These are phyloP conservation scores for Chrysoporthe puriensis DNA, from an alignment of 2,329 filamentous ascomycete species.

Conservation along the genomic window DNA sequence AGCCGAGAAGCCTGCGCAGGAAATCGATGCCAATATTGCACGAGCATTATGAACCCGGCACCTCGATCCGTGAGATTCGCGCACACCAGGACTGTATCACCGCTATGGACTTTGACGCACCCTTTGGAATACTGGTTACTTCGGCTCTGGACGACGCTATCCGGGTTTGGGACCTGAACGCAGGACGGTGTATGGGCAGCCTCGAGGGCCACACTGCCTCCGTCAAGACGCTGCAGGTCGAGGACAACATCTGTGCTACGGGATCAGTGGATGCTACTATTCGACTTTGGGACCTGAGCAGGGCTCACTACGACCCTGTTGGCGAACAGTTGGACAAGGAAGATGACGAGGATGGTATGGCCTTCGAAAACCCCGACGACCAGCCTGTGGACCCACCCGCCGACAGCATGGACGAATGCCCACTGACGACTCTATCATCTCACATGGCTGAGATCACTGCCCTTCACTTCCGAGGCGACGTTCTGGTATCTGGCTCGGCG, in stretches of 20 bases:
- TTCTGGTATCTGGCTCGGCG: conserved; percentile 90
- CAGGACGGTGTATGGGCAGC: conserved; percentile 86
- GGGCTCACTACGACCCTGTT: conserved; percentile 79
- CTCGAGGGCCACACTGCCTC: conserved; percentile 95
- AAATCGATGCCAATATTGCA: conserved; percentile 94
- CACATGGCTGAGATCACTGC: conserved; percentile 96
- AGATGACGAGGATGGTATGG: conserved; percentile 68
- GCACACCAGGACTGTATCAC: conserved; percentile 89
- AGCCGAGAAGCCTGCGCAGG: conserved; percentile 63
- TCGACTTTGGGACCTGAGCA: conserved; percentile 90
- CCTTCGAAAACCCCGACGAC: conserved; percentile 73
- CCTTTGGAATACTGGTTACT: conserved; percentile 93
- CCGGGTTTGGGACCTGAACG: conserved; percentile 94
- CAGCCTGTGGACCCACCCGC: conserved; percentile 70
- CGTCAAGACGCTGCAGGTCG: conserved; percentile 87
- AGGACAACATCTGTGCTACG: conserved; percentile 93
- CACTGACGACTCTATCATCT: conserved; percentile 83
- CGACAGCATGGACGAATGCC: conserved; percentile 86
- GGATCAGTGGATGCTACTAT: conserved; percentile 95
- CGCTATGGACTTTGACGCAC: conserved; percentile 93
- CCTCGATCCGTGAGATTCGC: conserved; percentile 83
- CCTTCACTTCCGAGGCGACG: conserved; percentile 85
- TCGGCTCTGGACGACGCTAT: conserved; percentile 92
- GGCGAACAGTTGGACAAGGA: conserved; percentile 63
- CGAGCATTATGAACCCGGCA: conserved; percentile 91